Conservation (phyloP, 345 rosid species). For the Anacardium occidentale region DNA sequence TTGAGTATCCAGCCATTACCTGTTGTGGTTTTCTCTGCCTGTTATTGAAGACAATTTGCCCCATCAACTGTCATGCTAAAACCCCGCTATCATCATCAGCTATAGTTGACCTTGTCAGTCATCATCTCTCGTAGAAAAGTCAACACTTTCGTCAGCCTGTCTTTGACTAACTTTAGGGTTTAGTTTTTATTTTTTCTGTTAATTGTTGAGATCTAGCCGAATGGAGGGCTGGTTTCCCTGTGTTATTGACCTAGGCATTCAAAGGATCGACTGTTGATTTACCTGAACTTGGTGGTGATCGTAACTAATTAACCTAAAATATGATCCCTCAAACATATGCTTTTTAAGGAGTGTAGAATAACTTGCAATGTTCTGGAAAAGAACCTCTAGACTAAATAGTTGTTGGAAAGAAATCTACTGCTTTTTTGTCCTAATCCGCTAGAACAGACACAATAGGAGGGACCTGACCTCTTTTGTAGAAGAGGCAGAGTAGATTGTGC, state of each 20-base stretch:
- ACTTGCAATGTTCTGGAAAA: background rate
- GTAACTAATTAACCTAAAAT: background rate
- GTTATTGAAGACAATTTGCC: too few relatives aligned
- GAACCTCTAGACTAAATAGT: background rate
- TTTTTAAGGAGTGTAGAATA: background rate
- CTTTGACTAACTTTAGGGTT: too few relatives aligned
- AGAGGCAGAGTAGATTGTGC: background rate
- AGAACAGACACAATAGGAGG: conserved; percentile 3
- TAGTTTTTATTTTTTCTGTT: too few relatives aligned
- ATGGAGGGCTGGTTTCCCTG: too few relatives aligned
- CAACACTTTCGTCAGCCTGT: too few relatives aligned
- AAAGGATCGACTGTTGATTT: conserved; percentile 6
- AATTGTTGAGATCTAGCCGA: too few relatives aligned
- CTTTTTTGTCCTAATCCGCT: conserved; percentile 8
- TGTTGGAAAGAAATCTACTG: background rate
- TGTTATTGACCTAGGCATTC: background rate
- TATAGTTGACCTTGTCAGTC: too few relatives aligned
- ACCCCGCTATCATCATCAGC: too few relatives aligned
- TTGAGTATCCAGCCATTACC: too few relatives aligned
- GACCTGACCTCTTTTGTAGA: conserved; percentile 2
- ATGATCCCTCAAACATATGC: conserved; percentile 1
- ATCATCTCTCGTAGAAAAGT: too few relatives aligned
- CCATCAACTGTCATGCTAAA: too few relatives aligned
- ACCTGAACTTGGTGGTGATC: conserved; percentile 3
- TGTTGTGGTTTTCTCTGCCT: too few relatives aligned